Base-by-base conservation (phyloP, 345 rosid genomes). In the Moringa oleifera region DNA sequence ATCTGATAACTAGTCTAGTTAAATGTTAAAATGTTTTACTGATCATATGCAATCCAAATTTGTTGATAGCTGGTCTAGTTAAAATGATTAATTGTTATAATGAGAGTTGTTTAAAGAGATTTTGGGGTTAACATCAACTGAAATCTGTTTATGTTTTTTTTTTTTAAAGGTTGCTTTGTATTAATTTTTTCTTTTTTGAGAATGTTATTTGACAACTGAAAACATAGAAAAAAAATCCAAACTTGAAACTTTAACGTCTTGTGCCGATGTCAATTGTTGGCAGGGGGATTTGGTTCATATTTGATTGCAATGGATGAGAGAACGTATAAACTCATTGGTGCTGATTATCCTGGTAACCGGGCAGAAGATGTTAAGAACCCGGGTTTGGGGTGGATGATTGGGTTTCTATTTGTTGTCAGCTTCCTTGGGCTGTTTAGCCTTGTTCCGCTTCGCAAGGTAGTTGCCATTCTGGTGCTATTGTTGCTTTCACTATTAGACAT, bases 271-370 rank as follows among this genome's bases (percentile, higher is more conserved):
- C 17, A 41, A 41, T 41, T 41, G 2, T 51, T 25, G 18, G 20
- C 76, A 92, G 98, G 98, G 53, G 97, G 97, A 6, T 92, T 85
- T 64, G 98, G 97, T 20, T 87, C 98, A 0, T 92, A 81, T 73
- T 55, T 92, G 79, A 73, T 89, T 73, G 93, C 97, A 33, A 81
- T 92, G 98, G 91, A 92, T 65, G 91, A 87, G 49, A 87, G 50
- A 66, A 92, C 97, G 1, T 92, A 89, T 76, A 45, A 84, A 8
- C 88, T 92, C 61, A 87, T 92, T 10, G 98, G 98, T 64, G 67
- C 73, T 58, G 98, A 86, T 37, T 90, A 89, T 73, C 93, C 91
- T 0, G 96, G 98, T 17, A 89, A 92, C 63, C 82, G 87, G 46
- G 77, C 79, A 0, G 78, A 82, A 61, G 96, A 92, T 79, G 65